phyloP scores from a whole-genome alignment of 768 basidiomycete species.

The Kondoa subrosea region DNA sequence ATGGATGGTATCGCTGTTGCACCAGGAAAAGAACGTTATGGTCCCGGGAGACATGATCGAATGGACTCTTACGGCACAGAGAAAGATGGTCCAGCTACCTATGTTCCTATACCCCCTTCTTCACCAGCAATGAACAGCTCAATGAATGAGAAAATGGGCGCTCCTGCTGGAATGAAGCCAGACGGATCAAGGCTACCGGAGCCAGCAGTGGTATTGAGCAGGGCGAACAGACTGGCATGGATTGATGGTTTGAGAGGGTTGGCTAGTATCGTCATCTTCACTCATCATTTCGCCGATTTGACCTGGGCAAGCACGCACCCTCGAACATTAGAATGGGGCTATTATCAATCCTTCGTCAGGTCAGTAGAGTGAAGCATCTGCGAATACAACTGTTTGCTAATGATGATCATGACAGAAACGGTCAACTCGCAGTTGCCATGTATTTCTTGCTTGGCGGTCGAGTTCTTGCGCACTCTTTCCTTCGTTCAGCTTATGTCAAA shows the following conservation, averaged over 20 bases:
- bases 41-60: slow-evolving; percentile 14
- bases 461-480: slow-evolving; percentile 29
- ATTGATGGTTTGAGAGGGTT: slow-evolving; percentile 30
- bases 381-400: not conserved
- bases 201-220: slow-evolving; percentile 24
- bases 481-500: slow-evolving; percentile 28
- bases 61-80: slow-evolving; percentile 14
- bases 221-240: slow-evolving; percentile 30
- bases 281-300: slow-evolving; percentile 29
- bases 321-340: slow-evolving; percentile 24
- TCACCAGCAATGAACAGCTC: slow-evolving; percentile 23
- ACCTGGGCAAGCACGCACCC: slow-evolving; percentile 27
- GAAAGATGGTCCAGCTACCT: slow-evolving; percentile 18
- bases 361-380: not conserved
- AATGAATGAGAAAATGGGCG: slow-evolving; percentile 16
- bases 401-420: slow-evolving; percentile 21
- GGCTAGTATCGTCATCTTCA: slow-evolving; percentile 31
- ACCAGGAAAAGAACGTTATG: slow-evolving; percentile 21
- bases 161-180: not conserved
- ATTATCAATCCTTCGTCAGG: slow-evolving; percentile 24
- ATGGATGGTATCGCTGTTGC: slow-evolving; percentile 25
- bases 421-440: slow-evolving; percentile 30
- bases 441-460: slow-evolving; percentile 31
- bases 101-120: slow-evolving; percentile 21
- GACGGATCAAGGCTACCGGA: slow-evolving; percentile 16